Base-by-base conservation (phyloP, 768 basidiomycete genomes). In the Rhodotorula paludigena region DNA sequence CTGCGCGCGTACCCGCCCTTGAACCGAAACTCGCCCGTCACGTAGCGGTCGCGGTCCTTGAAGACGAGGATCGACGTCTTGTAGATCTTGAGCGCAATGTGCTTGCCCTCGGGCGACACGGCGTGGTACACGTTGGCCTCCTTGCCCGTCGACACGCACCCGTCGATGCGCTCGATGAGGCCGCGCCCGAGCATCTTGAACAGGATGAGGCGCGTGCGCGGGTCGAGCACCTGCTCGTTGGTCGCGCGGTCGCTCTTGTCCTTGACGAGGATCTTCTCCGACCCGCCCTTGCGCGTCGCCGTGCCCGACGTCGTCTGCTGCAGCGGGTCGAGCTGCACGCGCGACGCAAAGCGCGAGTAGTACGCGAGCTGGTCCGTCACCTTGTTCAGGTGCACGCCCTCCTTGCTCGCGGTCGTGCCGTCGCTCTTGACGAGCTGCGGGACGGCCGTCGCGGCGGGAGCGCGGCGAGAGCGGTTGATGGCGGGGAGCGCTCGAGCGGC, bases 41-140 rank as follows among this genome's bases (percentile, higher is more conserved):
- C 92, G 78, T 99, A 99, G 64, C 89, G 88, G 74, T 93, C 90
- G n/a, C 96, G 86, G 72, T 97, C 91, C 78, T 97, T 94, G 83
- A 99, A 99, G 15, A 92, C 83, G 15, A 99, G 85, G 71, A 99
- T 98, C 33, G 92, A 96, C 2, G 96, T 99, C 78, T 98, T 96
- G 82, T 93, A 99, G 66, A 99, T 92, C 78, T 99, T 99, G 66
- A 98, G 84, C 0, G 96, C 96, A 49, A 96, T 81, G 75, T 94
- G 90, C 30, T 74, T 70, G 21, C 64, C 74, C 21, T 62, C 58
- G 45, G 71, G 63, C 5, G 45, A 14, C 9, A 64, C n/a, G 2
- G 92, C 92, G 76, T 97, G 92, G 77, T 99, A 99, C 20, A 99
- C 96, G 74, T 98, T 98, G 15, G 94, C 94, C 84, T 99, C 96